Base-by-base conservation (phyloP, 306 rosid genomes). In the Astragalus membranaceus region DNA sequence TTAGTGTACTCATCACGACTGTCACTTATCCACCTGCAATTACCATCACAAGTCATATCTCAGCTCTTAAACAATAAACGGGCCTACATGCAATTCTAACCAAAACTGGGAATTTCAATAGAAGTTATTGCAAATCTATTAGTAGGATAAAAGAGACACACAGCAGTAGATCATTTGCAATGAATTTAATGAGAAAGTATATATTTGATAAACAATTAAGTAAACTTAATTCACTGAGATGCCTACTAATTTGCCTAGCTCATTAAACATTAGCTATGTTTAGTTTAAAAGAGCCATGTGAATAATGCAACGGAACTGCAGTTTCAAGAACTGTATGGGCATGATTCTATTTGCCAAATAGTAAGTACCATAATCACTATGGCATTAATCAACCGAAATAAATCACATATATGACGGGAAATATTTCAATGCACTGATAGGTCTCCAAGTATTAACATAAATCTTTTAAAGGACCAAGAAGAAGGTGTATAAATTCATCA, bases 21-120 rank as follows among this genome's bases (percentile, higher is more conserved):
- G 79, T 95, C 99, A 9, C 91, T 89, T 70, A 95, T 91, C 99
- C 99, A 95, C 83, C 99, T 95, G 80, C 85, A 75, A 33, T 50
- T 37, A 16, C 63, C 75, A 60, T 33, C 44, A 61, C 13, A 47
- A 20, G 7, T 36, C 29, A 65, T 56, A 63, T 59, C 36, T 73
- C 35, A 74, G 59, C 37, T 56, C 30, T 33, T 64, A 33, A 72
- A 37, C 44, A 46, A 35, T 16, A n/a, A n/a, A n/a, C n/a, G n/a
- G n/a, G n/a, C n/a, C n/a, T n/a, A n/a, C n/a, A n/a, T n/a, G n/a
- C n/a, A n/a, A n/a, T n/a, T n/a, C n/a, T n/a, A n/a, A n/a, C n/a
- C n/a, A n/a, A n/a, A n/a, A n/a, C n/a, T n/a, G n/a, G n/a, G 26
- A 23, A 23, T 23, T 23, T 23, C 26, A 23, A 23, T 23, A 23